Evolutionary conservation across 305 asterid genomes (phyloP).

Genomic region (Solanum hybrid): DNA sequence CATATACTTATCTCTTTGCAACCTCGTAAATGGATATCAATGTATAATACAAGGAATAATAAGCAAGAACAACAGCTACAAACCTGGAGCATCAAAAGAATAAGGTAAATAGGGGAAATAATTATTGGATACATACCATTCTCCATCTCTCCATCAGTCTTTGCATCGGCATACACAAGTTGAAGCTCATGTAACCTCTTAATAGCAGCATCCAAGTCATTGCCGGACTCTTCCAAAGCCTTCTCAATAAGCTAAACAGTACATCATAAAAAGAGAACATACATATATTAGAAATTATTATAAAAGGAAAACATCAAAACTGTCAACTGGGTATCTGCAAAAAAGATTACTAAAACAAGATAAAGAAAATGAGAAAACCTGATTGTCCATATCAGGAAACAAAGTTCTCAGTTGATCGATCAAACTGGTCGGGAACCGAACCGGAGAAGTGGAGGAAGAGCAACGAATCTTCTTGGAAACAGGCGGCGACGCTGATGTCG

Average conservation of each 20-base stretch:
- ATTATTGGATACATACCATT: conserved; percentile 25
- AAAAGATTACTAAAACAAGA: background rate
- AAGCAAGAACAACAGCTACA: background rate
- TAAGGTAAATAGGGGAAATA: conserved; percentile 7
- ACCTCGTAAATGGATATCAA: background rate
- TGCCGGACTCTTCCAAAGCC: conserved; percentile 41
- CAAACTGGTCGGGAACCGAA: conserved; percentile 27
- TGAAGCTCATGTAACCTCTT: conserved; percentile 44
- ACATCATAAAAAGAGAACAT: background rate
- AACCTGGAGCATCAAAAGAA: background rate
- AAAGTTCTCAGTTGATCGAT: conserved; percentile 49
- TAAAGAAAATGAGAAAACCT: conserved; percentile 23
- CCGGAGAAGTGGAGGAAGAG: conserved; percentile 43
- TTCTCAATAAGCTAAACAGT: conserved; percentile 50
- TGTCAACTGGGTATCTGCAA: background rate
- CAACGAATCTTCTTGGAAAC: conserved; percentile 59
- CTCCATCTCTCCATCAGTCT: conserved; percentile 16
- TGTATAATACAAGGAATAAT: background rate
- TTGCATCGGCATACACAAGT: conserved; percentile 23
- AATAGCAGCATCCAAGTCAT: conserved; percentile 50
- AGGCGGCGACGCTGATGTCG: conserved; percentile 43
- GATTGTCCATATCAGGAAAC: conserved; percentile 54
- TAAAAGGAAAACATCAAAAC: background rate
- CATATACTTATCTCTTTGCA: background rate
- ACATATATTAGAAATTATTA: background rate